Percentiles rank a stretch among this genome's conserved stretches.
These are phyloP conservation scores for Coniochaeta pulveracea DNA, from an alignment of 2,329 filamentous ascomycete species.

Conservation along the genomic window DNA sequence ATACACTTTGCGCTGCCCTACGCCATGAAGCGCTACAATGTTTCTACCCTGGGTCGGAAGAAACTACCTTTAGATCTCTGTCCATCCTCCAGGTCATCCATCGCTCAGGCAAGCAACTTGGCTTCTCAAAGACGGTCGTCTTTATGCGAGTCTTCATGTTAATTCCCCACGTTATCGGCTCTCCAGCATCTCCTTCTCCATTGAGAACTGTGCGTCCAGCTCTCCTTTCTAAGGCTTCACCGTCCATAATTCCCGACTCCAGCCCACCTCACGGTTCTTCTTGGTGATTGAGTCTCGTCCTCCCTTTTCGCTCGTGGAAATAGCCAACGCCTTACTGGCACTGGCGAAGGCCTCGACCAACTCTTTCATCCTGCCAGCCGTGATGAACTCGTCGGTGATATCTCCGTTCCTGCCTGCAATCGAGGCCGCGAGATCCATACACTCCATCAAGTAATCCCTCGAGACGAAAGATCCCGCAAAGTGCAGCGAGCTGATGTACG, in stretches of 20 bases:
- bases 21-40: too few species aligned
- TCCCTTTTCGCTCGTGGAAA: constrained; percentile 38
- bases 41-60: too few species aligned
- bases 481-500: constrained; percentile 72
- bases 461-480: constrained; percentile 64
- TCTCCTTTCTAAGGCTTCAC: constrained; percentile 37
- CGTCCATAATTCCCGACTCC: constrained; percentile 52
- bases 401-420: constrained; percentile 63
- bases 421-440: constrained; percentile 72
- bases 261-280: constrained; percentile 50
- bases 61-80: too few species aligned
- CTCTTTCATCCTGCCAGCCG: constrained; percentile 59
- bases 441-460: constrained; percentile 67
- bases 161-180: too few species aligned
- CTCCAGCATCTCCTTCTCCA: too few species aligned
- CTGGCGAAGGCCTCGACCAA: constrained; percentile 66
- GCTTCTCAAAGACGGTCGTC: too few species aligned
- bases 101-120: too few species aligned
- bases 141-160: too few species aligned
- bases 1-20: too few species aligned
- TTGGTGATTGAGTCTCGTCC: constrained; percentile 38
- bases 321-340: constrained; percentile 60
- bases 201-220: too few species aligned
- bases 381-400: constrained; percentile 52
- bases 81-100: too few species aligned